Evolutionary conservation across 352 stramenopile genomes (phyloP).

Genomic region (Stephanocyclus meneghinianus): DNA sequence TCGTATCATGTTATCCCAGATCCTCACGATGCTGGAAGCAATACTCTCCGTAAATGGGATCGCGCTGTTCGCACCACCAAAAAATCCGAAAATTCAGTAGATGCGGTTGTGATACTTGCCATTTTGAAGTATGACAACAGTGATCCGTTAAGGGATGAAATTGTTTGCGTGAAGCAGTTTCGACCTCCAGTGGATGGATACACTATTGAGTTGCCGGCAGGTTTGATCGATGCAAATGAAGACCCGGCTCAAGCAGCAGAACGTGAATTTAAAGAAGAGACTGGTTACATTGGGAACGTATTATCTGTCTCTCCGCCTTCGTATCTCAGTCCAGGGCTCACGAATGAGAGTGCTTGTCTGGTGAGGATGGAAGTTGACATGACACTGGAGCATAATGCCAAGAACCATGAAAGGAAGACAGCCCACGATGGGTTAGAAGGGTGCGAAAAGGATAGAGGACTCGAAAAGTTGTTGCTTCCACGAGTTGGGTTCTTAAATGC

Average conservation of each 20-base stretch:
- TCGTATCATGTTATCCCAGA: slow-evolving; percentile 36
- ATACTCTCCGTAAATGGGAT: slow-evolving; percentile 58
- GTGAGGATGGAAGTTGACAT: slow-evolving; percentile 65
- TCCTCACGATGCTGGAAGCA: slow-evolving; percentile 5
- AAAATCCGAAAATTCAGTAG: slow-evolving; percentile 28
- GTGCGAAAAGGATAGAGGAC: slow-evolving; percentile 35
- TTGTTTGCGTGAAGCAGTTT: slow-evolving; percentile 89
- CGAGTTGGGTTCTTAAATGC: slow-evolving; percentile 23
- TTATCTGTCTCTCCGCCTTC: slow-evolving; percentile 34
- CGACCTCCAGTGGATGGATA: slow-evolving; percentile 85
- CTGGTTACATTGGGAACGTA: slow-evolving; percentile 82
- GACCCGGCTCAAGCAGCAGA: slow-evolving; percentile 82
- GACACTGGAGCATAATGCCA: slow-evolving; percentile 27
- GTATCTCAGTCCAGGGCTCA: slow-evolving; percentile 66
- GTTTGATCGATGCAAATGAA: slow-evolving; percentile 88
- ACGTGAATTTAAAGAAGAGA: slow-evolving; percentile 89
- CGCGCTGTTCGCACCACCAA: slow-evolving; percentile 60
- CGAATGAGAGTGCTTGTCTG: slow-evolving; percentile 59
- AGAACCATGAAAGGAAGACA: slow-evolving; percentile 16
- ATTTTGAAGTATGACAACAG: slow-evolving; percentile 39
- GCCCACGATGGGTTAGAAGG: slow-evolving; percentile 20
- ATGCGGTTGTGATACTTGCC: slow-evolving; percentile 75
- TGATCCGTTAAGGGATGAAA: slow-evolving; percentile 43
- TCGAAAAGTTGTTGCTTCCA: slow-evolving; percentile 47
- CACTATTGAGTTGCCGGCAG: slow-evolving; percentile 89